Evolutionary conservation across 768 basidiomycete species (phyloP), one percentile per base, ranked within the genome.

Genomic region (Postia placenta): DNA sequence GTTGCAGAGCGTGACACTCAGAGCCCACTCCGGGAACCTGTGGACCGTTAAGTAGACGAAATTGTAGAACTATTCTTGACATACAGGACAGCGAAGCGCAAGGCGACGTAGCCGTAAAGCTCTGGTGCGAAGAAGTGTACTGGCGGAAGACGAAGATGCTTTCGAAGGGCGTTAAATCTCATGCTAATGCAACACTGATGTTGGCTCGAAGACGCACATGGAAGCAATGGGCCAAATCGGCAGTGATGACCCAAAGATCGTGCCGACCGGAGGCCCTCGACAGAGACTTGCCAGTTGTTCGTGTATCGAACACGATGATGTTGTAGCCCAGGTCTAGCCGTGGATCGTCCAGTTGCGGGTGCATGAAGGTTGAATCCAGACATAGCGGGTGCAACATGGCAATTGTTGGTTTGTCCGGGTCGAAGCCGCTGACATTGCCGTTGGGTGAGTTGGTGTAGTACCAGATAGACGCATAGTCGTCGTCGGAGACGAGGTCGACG

Each of bases 181-280:
- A 12, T 23, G 4, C 27, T 27, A 5, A 5, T 23, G 44, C 4
- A 25, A 19, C 9, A 9, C 28, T 44, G 42, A 25, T 28, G 20
- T 24, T 20, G 43, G 33, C 40, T 35, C 28, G 28, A 25, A 36
- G 14, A 69, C 78, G 38, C 52, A 82, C 85, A 65, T 80, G 76
- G 55, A 77, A 76, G 45, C 78, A 80, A 14, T 76, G 71, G 3
- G 84, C 87, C 30, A 90, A 58, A 68, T 90, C 87, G 28, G 86
- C 88, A 1, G 87, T 85, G 36, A 86, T 79, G 5, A 88, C 85
- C 79, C 85, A 91, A 50, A 73, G 76, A 64, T 91, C 87, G 58
- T 83, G 80, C 40, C 70, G 67, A 6, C 74, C 76, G 42, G 67
- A 79, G 3, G 74, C 76, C 46, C 78, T 72, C 52, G 69, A 74